Evolutionary conservation across 2,329 filamentous ascomycete species (phyloP).

Genomic region (Chaetomiaceae sp.): DNA sequence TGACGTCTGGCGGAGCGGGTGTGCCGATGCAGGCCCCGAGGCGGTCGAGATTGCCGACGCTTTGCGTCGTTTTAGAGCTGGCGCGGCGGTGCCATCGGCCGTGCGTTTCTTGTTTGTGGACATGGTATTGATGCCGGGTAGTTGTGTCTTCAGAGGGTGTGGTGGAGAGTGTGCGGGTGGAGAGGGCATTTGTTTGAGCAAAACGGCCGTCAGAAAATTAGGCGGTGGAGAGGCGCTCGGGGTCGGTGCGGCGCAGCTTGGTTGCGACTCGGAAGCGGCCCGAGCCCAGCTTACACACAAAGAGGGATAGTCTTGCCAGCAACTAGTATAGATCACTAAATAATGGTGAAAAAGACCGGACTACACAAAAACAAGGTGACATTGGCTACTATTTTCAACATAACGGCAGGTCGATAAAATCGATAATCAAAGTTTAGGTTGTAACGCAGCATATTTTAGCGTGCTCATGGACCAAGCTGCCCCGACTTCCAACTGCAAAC

Average conservation of each 20-base stretch:
- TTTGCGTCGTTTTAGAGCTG: constrained; percentile 63
- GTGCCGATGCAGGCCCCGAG: constrained; percentile 47
- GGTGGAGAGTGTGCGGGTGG: constrained; percentile 54
- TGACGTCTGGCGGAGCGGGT: constrained; percentile 74
- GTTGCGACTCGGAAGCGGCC: not conserved
- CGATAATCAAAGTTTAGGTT: too few relatives aligned
- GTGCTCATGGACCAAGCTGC: too few relatives aligned
- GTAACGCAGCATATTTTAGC: too few relatives aligned
- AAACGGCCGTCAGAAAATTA: constrained; percentile 7
- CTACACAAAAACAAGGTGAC: too few relatives aligned
- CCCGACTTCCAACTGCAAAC: too few relatives aligned
- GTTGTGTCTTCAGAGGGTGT: constrained; percentile 46
- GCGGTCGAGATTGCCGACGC: constrained; percentile 58
- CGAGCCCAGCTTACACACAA: constrained; percentile 14
- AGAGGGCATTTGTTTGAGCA: constrained; percentile 43
- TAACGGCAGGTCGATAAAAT: too few relatives aligned
- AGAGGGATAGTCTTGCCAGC: too few relatives aligned
- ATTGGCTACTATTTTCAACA: too few relatives aligned
- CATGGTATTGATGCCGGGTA: constrained; percentile 37
- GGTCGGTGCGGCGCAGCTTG: too few relatives aligned
- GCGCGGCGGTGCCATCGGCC: constrained; percentile 48
- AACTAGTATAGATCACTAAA: too few relatives aligned
- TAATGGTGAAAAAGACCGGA: too few relatives aligned
- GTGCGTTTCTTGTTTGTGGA: constrained; percentile 57
- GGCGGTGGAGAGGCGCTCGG: not conserved